Percentiles rank a stretch among this genome's conserved stretches.
These are phyloP conservation scores for Aureobasidium mangrovei DNA, from an alignment of 2,329 filamentous ascomycete genomes.

Conservation along the genomic window DNA sequence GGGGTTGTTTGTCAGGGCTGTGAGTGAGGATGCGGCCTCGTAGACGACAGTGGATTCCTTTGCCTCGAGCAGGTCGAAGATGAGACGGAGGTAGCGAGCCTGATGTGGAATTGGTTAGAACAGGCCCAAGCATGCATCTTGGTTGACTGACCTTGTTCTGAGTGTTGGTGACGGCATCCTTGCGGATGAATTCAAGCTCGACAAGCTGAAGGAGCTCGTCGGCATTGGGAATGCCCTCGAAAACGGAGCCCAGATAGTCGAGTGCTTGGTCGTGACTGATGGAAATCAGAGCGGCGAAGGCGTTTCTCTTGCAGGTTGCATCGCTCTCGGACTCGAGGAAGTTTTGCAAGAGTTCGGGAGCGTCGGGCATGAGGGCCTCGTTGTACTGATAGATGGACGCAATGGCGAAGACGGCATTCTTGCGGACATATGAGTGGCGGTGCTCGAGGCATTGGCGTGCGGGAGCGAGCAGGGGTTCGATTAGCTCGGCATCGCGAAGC, in stretches of 20 bases:
- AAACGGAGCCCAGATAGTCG: conserved; percentile 76
- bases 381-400: conserved; percentile 88
- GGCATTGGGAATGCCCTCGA: conserved; percentile 88
- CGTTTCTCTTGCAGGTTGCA: conserved; percentile 94
- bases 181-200: conserved; percentile 94
- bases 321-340: conserved; percentile 91
- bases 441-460: conserved; percentile 89
- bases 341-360: conserved; percentile 77
- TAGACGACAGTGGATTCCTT: conserved; percentile 92
- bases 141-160: conserved; percentile 68
- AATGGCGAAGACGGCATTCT: conserved; percentile 94
- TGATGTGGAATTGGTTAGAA: conserved; percentile 27
- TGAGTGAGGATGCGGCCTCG: conserved; percentile 91
- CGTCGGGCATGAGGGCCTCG: conserved; percentile 86
- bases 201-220: conserved; percentile 90
- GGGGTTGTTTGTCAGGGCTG: conserved; percentile 87
- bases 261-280: conserved; percentile 93
- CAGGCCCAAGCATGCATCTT: not conserved
- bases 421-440: conserved; percentile 93
- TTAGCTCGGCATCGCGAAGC: conserved; percentile 86
- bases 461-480: conserved; percentile 89
- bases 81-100: conserved; percentile 85
- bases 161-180: conserved; percentile 88
- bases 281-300: conserved; percentile 80
- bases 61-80: conserved; percentile 93